Evolutionary conservation across 2,329 filamentous ascomycete species (phyloP).

Genomic region (Tolypocladium tropicale): DNA sequence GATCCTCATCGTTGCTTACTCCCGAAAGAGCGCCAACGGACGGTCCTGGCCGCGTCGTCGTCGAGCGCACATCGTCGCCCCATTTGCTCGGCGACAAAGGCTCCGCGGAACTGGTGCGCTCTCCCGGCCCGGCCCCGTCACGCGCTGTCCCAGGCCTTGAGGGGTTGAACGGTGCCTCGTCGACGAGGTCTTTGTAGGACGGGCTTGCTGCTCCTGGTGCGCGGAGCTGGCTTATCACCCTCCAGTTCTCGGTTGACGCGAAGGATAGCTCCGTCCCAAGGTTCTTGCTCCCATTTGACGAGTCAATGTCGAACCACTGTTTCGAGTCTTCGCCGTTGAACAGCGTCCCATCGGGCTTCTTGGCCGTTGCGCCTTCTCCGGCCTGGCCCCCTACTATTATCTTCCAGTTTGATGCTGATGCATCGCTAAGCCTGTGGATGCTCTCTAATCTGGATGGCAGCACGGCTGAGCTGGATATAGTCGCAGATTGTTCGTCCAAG

Average conservation of each 20-base stretch:
- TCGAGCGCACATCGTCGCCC: constrained; percentile 3
- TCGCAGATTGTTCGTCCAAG: constrained; percentile 16
- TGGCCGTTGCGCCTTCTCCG: constrained; percentile 13
- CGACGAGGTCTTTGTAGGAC: constrained; percentile 22
- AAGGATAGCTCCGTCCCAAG: constrained; percentile 20
- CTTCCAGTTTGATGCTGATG: constrained; percentile 9
- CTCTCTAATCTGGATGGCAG: constrained; percentile 12
- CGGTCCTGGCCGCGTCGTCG: constrained; percentile 3
- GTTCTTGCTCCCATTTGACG: constrained; percentile 11
- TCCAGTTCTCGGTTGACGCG: constrained; percentile 27
- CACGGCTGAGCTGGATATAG: constrained; percentile 22
- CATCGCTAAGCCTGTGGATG: constrained; percentile 3
- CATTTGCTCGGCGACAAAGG: constrained; percentile 5
- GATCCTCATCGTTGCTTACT: constrained; percentile 2
- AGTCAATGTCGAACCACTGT: constrained; percentile 13
- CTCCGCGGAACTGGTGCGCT: constrained; percentile 4
- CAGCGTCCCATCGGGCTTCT: constrained; percentile 12
- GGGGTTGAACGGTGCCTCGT: constrained; percentile 27
- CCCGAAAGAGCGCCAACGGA: constrained; percentile 2
- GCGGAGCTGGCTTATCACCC: constrained; percentile 12
- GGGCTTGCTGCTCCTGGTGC: constrained; percentile 16
- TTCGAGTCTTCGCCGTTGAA: constrained; percentile 6
- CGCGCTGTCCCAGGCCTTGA: constrained; percentile 15
- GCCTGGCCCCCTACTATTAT: constrained; percentile 10
- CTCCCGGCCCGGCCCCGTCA: constrained; percentile 7